Evolutionary conservation across 495 filamentous ascomycete genomes (phyloP).

Genomic region (Aspergillus conjunctus): DNA sequence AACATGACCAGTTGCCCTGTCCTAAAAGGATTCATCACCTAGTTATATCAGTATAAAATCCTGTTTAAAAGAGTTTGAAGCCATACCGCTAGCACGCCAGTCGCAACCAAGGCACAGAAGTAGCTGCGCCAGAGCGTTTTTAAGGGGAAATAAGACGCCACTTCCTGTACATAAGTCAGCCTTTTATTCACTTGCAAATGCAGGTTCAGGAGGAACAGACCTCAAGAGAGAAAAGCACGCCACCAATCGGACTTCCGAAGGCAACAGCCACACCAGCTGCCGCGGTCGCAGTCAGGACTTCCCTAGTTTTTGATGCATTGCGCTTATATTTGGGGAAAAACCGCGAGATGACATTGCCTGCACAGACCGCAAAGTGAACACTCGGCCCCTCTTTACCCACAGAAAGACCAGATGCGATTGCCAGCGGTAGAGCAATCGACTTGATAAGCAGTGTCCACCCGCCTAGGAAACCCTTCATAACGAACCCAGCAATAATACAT

Average conservation of each 20-base stretch:
- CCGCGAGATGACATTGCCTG: conserved; percentile 93
- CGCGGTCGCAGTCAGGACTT: conserved; percentile 92
- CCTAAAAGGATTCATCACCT: conserved; percentile 94
- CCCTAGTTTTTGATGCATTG: conserved; percentile 92
- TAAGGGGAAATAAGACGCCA: conserved; percentile 96
- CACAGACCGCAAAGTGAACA: conserved; percentile 97
- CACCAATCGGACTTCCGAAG: conserved; percentile 96
- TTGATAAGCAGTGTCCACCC: conserved; percentile 94
- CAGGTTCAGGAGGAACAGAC: conserved; percentile 34
- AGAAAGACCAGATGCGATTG: conserved; percentile 92
- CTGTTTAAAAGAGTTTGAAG: background rate
- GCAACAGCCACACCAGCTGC: conserved; percentile 95
- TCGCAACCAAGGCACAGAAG: conserved; percentile 96
- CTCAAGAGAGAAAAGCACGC: conserved; percentile 94
- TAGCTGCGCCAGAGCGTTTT: conserved; percentile 99
- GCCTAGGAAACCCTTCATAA: conserved; percentile 98
- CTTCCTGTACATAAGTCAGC: conserved; percentile 60
- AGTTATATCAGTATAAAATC: conserved; percentile 21
- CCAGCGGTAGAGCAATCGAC: conserved; percentile 84
- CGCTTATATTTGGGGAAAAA: conserved; percentile 91
- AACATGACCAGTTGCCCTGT: conserved; percentile 99
- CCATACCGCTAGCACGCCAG: conserved; percentile 79
- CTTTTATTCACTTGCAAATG: background rate
- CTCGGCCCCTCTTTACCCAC: conserved; percentile 98
- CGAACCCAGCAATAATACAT: conserved; percentile 98